phyloP scores from a whole-genome alignment of 371 early-diverging fungal species.

The Parasitella parasitica region DNA sequence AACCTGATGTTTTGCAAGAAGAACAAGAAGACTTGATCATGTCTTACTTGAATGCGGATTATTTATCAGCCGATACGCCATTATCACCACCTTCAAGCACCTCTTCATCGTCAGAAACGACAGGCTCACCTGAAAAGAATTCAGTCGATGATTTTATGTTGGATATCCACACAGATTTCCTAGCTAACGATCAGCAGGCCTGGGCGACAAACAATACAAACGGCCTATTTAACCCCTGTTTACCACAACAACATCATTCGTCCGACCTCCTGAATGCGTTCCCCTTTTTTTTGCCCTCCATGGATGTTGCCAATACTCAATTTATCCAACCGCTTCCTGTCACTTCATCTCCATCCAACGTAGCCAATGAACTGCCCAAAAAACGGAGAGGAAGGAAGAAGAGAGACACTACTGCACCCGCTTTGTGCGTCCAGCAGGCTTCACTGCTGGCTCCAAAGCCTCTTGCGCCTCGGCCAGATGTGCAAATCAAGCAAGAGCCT shows the following conservation, averaged over 20 bases:
- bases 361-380: constrained; percentile 27
- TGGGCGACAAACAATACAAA: not conserved
- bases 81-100: constrained; percentile 19
- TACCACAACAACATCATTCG: constrained; percentile 7
- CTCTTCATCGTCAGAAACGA: constrained; percentile 10
- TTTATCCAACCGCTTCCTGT: constrained; percentile 9
- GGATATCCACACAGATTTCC: constrained; percentile 9
- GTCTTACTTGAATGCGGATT: constrained; percentile 44
- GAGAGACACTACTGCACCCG: constrained; percentile 19
- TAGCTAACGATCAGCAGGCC: not conserved
- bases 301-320: not conserved
- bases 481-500: constrained; percentile 8
- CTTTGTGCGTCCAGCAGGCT: constrained; percentile 1
- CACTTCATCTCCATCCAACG: not conserved
- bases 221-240: constrained; percentile 10
- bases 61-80: constrained; percentile 24
- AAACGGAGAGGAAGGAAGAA: constrained; percentile 50
- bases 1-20: constrained; percentile 22
- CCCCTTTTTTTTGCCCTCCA: constrained; percentile 16
- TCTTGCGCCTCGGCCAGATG: constrained; percentile 11
- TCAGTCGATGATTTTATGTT: constrained; percentile 14
- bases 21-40: constrained; percentile 42
- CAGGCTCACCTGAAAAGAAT: constrained; percentile 13
- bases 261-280: constrained; percentile 9
- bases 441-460: constrained; percentile 34